A percentile compares a stretch with the other conserved stretches of the same genome.
phyloP scores from a whole-genome alignment of 768 basidiomycete genomes.

The Tephrocybe sp. region DNA sequence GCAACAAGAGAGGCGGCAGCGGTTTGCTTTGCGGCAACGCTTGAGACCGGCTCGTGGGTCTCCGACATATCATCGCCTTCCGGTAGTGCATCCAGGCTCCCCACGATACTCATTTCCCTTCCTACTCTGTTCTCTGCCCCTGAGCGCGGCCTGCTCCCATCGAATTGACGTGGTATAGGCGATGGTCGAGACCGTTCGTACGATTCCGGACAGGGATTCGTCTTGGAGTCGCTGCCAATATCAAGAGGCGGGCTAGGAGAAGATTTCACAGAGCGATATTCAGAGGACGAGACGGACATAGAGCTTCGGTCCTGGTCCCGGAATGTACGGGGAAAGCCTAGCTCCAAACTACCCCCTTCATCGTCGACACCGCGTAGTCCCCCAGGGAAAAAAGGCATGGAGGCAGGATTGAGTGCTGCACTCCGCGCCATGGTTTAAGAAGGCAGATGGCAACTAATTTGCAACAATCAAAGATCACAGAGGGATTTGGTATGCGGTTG shows the following conservation, averaged over 20 bases:
- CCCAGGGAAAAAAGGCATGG: constrained; percentile 83
- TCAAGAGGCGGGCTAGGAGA: constrained; percentile 63
- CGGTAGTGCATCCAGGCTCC: constrained; percentile 48
- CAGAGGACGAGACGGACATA: constrained; percentile 57
- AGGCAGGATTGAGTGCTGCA: constrained; percentile 75
- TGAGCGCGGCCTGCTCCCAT: constrained; percentile 41
- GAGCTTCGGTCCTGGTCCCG: constrained; percentile 49
- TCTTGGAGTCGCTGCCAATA: constrained; percentile 29
- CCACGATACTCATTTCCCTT: constrained; percentile 49
- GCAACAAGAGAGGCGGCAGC: constrained; percentile 35
- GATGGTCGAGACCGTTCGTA: constrained; percentile 41
- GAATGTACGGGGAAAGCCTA: constrained; percentile 44
- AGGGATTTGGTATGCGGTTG: constrained; percentile 24
- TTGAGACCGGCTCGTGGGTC: constrained; percentile 32
- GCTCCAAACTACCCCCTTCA: constrained; percentile 42
- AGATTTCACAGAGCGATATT: constrained; percentile 64
- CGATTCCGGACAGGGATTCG: constrained; percentile 33
- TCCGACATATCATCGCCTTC: constrained; percentile 48
- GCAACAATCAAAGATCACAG: constrained; percentile 36
- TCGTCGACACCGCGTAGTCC: constrained; percentile 56
- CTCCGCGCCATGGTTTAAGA: constrained; percentile 64
- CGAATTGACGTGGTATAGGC: constrained; percentile 44
- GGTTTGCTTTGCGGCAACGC: constrained; percentile 16
- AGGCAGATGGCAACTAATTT: constrained; percentile 30
- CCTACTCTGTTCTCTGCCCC: constrained; percentile 31